phyloP scores from a whole-genome alignment of 2,329 filamentous ascomycete species.

The Ophiostoma himal-ulmi region DNA sequence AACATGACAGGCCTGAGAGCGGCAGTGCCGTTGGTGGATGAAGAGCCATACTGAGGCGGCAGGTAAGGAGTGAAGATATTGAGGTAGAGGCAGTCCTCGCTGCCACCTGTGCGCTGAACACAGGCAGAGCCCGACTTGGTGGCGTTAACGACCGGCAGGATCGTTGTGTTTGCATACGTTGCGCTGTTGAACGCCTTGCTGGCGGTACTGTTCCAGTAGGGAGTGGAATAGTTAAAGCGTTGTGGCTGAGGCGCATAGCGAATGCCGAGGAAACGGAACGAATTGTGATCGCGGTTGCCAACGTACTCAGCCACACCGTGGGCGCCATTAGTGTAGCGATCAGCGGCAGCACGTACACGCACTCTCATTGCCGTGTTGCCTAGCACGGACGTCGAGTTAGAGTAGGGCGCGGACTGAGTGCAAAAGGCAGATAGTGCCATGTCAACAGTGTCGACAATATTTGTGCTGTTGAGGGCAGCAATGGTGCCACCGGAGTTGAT shows the following conservation, averaged over 20 bases:
- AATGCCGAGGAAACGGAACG: slow-evolving; percentile 48
- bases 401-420: slow-evolving; percentile 41
- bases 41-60: slow-evolving; percentile 26
- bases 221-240: slow-evolving; percentile 41
- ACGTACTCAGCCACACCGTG: slow-evolving; percentile 29
- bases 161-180: slow-evolving; percentile 25
- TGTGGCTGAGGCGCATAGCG: slow-evolving; percentile 42
- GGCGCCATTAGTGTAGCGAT: slow-evolving; percentile 26
- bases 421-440: slow-evolving; percentile 36
- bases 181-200: slow-evolving; percentile 27
- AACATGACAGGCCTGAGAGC: slow-evolving; percentile 36
- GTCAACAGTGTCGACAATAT: slow-evolving; percentile 15
- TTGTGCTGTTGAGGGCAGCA: slow-evolving; percentile 19
- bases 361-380: slow-evolving; percentile 36
- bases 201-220: slow-evolving; percentile 30
- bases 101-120: slow-evolving; percentile 35
- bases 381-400: slow-evolving; percentile 30
- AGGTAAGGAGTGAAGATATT: slow-evolving; percentile 42
- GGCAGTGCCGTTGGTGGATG: slow-evolving; percentile 7
- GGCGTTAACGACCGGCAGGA: slow-evolving; percentile 31
- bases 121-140: slow-evolving; percentile 37
- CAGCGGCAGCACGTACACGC: slow-evolving; percentile 36
- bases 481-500: slow-evolving; percentile 31
- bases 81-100: slow-evolving; percentile 45
- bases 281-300: slow-evolving; percentile 41